phyloP scores from a whole-genome alignment of 441 rosid genomes.

The Euphorbia neoarborescens region DNA sequence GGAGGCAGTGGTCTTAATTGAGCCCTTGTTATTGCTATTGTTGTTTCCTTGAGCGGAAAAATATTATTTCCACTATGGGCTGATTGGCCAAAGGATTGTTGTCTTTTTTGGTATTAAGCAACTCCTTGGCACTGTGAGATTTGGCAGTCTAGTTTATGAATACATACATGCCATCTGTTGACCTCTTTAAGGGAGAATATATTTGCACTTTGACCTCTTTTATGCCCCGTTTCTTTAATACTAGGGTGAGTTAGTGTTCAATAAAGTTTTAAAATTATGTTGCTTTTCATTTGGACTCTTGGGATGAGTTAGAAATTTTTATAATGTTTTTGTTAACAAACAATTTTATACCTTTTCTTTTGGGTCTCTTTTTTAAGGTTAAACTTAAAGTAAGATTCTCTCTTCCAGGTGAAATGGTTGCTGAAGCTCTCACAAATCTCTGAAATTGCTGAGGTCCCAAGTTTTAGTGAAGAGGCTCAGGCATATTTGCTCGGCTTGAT shows the following conservation, averaged over 20 bases:
- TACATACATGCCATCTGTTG: neutral
- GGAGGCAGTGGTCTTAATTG: too few relatives aligned
- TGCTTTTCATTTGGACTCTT: neutral
- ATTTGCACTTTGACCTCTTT: neutral
- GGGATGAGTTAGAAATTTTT: neutral
- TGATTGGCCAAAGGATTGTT: neutral
- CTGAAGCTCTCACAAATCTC: conserved; percentile 73
- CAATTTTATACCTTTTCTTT: neutral
- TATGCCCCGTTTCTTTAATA: too few relatives aligned
- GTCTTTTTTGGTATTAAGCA: neutral
- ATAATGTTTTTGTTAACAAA: neutral
- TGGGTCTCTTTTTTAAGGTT: neutral
- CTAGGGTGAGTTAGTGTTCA: neutral
- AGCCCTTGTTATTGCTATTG: too few relatives aligned
- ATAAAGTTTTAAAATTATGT: neutral
- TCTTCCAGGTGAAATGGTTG: conserved; percentile 73
- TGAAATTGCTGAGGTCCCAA: conserved; percentile 66
- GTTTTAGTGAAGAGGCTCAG: conserved; percentile 59
- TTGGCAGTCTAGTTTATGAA: neutral
- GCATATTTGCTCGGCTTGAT: conserved; percentile 52
- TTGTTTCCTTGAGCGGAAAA: too few relatives aligned
- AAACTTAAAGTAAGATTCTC: conserved; percentile 10
- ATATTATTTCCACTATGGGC: neutral
- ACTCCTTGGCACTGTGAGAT: neutral
- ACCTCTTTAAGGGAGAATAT: neutral